Base-by-base conservation (phyloP, 345 rosid species). In the Pistacia vera region DNA sequence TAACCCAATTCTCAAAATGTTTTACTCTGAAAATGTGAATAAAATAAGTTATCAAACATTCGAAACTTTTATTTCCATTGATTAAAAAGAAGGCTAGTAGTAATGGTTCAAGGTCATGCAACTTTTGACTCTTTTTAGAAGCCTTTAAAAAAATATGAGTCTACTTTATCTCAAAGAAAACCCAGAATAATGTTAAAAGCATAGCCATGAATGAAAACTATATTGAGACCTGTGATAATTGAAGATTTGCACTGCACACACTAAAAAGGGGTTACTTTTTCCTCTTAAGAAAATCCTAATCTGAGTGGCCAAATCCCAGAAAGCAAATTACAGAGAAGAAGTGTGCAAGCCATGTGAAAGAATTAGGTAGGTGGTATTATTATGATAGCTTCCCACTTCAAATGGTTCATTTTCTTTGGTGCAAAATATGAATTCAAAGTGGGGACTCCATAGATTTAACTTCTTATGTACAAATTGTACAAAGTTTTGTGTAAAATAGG, bases 311-410 rank as follows among this genome's bases (percentile, higher is more conserved):
- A 74, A 68, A 74, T 74, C 78, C 52, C 54, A 18, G 66, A 20
- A 56, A 57, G 49, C 54, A 63, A 41, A 58, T n/a, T 49, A 7
- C 9, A 22, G 11, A 70, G 22, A 68, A 63, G 28, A 51, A 51
- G 18, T 11, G 5, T 18, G 46, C n/a, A 55, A 76, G 72, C 76
- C 83, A 79, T 79, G 85, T 76, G 83, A 74, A 74, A 38, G 81
- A 74, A 70, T 41, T 69, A 35, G 41, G 66, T 79, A 22, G 72
- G 81, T 71, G 57, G 6, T 25, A 22, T 8, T 25, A 22, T 8
- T 22, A 48, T 66, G 48, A 49, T 66, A 48, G 38, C 6, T 61
- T 62, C 77, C 62, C 75, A 59, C 22, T 22, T 72, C 49, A 71
- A 48, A 75, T 74, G 61, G 79, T 83, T 58, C 78, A 63, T 66